These are phyloP conservation scores for Aspergillus novofumigatus DNA, from an alignment of 2,329 filamentous ascomycete species.

Conservation along the genomic window DNA sequence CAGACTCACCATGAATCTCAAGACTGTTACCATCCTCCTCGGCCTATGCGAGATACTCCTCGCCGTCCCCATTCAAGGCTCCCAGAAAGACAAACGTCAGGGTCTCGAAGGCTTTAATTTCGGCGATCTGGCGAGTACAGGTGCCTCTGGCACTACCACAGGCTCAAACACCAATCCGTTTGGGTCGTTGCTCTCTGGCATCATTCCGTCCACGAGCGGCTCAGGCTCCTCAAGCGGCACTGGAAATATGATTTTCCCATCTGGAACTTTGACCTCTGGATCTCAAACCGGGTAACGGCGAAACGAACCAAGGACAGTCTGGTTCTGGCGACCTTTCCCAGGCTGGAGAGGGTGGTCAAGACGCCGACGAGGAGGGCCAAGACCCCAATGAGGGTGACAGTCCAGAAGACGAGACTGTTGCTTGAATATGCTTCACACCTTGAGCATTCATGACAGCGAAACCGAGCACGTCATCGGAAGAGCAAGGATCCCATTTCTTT, in stretches of 20 bases:
- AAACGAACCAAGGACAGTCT: background rate
- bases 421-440: background rate
- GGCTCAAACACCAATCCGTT: background rate
- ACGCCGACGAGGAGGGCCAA: background rate
- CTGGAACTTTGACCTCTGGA: background rate
- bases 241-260: background rate
- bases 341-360: background rate
- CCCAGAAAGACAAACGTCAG: background rate
- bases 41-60: background rate
- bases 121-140: background rate
- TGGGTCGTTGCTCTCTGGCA: background rate
- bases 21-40: background rate
- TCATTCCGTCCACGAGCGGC: background rate
- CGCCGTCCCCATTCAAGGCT: background rate
- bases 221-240: background rate
- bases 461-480: too few relatives aligned
- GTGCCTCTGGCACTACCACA: background rate
- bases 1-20: background rate
- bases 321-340: background rate
- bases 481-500: background rate
- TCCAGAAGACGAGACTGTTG: background rate
- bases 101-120: background rate
- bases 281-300: background rate
- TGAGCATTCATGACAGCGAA: background rate
- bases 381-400: background rate